Evolutionary conservation across 352 stramenopile species (phyloP).

Genomic region (Saprolegnia parasitica): DNA sequence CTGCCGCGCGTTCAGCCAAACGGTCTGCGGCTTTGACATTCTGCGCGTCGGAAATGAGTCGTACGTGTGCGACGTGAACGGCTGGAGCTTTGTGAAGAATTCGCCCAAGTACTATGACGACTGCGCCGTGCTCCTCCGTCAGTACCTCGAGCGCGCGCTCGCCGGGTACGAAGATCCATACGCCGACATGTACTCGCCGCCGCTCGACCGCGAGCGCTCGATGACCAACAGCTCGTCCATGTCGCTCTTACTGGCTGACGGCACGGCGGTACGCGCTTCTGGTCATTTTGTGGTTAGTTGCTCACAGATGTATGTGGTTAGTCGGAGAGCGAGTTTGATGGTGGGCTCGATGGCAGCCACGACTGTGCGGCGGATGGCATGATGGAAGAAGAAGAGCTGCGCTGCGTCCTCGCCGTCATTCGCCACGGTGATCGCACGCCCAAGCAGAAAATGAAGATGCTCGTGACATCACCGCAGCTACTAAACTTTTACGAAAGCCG

Average conservation of each 20-base stretch:
- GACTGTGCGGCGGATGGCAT: not conserved
- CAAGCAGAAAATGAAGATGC: constrained; percentile 99
- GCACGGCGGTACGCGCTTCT: not conserved
- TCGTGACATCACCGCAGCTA: constrained; percentile 87
- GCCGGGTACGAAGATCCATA: constrained; percentile 29
- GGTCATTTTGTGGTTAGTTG: not conserved
- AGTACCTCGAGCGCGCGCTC: constrained; percentile 70
- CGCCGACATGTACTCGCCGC: constrained; percentile 16
- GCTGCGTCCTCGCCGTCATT: constrained; percentile 98
- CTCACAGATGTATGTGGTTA: not conserved
- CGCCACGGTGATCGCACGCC: constrained; percentile 98
- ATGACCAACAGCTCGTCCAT: constrained; percentile 25
- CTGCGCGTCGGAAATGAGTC: constrained; percentile 87
- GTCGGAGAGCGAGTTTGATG: constrained; percentile 6
- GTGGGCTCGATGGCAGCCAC: not conserved
- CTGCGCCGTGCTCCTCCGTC: constrained; percentile 89
- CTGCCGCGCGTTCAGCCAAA: constrained; percentile 73
- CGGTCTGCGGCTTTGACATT: constrained; percentile 99
- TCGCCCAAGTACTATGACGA: constrained; percentile 99
- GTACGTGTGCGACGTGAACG: constrained; percentile 99
- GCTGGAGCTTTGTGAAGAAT: constrained; percentile 99
- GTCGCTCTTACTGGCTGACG: constrained; percentile 7
- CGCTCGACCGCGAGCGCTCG: constrained; percentile 13
- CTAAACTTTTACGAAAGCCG: constrained; percentile 76
- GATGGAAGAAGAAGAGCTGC: constrained; percentile 90